Evolutionary conservation across 2,329 filamentous ascomycete species (phyloP).

Genomic region (Arthrobotrys musiformis): DNA sequence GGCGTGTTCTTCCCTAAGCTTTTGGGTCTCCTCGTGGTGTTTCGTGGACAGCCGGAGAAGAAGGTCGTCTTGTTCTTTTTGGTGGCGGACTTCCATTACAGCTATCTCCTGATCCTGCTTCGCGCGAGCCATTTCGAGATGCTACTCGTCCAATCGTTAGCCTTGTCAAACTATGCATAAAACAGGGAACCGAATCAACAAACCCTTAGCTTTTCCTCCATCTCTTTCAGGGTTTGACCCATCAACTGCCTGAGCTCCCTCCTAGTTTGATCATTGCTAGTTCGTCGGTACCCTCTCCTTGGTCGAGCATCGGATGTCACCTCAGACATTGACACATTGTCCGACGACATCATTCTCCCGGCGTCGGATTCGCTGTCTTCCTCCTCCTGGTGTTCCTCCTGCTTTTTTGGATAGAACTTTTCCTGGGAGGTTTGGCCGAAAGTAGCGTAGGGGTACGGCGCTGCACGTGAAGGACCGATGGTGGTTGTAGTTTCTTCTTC

Average conservation of each 20-base stretch:
- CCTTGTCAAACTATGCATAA: not conserved
- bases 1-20: slow-evolving; percentile 42
- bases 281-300: slow-evolving; percentile 45
- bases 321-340: slow-evolving; percentile 42
- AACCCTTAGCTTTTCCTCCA: slow-evolving; percentile 46
- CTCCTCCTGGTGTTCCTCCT: slow-evolving; percentile 24
- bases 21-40: slow-evolving; percentile 48
- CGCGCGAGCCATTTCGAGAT: slow-evolving; percentile 44
- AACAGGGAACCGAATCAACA: not conserved
- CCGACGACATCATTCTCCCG: slow-evolving; percentile 50
- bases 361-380: slow-evolving; percentile 45
- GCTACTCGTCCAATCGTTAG: slow-evolving; percentile 20
- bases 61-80: slow-evolving; percentile 48
- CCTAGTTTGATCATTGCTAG: slow-evolving; percentile 51
- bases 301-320: slow-evolving; percentile 45
- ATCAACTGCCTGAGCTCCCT: slow-evolving; percentile 48
- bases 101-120: slow-evolving; percentile 52
- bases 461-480: slow-evolving; percentile 2
- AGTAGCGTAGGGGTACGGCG: slow-evolving; percentile 36
- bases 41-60: slow-evolving; percentile 44
- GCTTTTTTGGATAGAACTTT: slow-evolving; percentile 34
- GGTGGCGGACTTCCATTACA: slow-evolving; percentile 38
- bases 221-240: slow-evolving; percentile 51
- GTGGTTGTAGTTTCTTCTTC: slow-evolving; percentile 43
- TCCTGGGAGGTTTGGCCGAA: slow-evolving; percentile 50